phyloP scores from a whole-genome alignment of 1,284 basidiomycete genomes.

The Irpex lacteus region DNA sequence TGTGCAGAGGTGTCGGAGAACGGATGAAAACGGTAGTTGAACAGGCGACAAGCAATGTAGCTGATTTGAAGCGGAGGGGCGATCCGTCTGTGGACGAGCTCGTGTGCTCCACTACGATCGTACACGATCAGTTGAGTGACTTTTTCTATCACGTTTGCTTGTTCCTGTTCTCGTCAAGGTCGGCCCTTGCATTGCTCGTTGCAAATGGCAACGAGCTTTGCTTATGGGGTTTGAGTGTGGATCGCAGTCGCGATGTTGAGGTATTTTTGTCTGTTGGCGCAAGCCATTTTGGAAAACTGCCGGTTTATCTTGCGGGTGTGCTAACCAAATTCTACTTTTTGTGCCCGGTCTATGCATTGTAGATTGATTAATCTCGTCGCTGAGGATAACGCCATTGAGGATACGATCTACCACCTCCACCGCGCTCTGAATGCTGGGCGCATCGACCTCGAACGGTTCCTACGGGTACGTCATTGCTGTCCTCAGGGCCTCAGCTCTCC shows the following conservation, averaged over 20 bases:
- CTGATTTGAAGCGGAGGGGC: conserved; percentile 69
- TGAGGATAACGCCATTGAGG: conserved; percentile 98
- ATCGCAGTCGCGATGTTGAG: neutral
- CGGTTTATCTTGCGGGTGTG: neutral
- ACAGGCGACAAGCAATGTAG: conserved; percentile 65
- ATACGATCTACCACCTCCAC: conserved; percentile 96
- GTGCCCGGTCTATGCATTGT: conserved; percentile 9
- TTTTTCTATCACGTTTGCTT: conserved; percentile 12
- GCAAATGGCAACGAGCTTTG: neutral
- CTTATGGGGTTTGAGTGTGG: neutral
- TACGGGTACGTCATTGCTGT: conserved; percentile 60
- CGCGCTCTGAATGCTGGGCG: conserved; percentile 90
- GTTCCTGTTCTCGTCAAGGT: conserved; percentile 6
- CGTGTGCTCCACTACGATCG: conserved; percentile 91
- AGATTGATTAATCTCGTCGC: conserved; percentile 94
- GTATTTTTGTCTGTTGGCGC: neutral
- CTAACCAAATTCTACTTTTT: conserved; percentile 2
- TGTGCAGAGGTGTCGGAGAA: conserved; percentile 78
- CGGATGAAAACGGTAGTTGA: conserved; percentile 64
- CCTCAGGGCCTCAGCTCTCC: neutral
- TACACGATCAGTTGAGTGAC: conserved; percentile 86
- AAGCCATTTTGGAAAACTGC: too few relatives aligned
- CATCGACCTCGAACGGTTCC: conserved; percentile 89
- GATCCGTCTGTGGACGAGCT: conserved; percentile 91
- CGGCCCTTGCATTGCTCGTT: neutral